Base-by-base conservation (phyloP, 257 asterid genomes). In the Ilex aquifolium region DNA sequence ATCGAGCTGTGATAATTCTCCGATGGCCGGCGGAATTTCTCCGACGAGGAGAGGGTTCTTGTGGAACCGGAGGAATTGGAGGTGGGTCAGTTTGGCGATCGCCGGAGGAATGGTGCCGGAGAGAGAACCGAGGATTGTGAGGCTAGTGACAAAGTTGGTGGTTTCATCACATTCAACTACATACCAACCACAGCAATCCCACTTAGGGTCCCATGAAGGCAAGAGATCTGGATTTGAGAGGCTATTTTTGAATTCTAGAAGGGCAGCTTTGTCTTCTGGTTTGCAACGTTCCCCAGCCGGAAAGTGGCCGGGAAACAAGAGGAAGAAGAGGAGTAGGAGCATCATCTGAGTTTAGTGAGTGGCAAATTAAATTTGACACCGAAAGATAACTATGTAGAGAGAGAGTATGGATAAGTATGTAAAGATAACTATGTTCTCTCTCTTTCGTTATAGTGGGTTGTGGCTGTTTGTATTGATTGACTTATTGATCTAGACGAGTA, bases 101-200 rank as follows among this genome's bases (percentile, higher is more conserved):
- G 77, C 8, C 1, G 76, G 1, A 0, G 85, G 82, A 62, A 80
- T 80, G 12, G 80, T 65, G 48, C 82, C 80, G 16, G 50, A 59
- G 60, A 76, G 68, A 42, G 27, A 17, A 6, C 12, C 30, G 0
- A 40, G 61, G 0, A 80, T 65, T 69, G 71, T 63, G 1, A 80
- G 73, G 59, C 71, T 62, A 16, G 5, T 56, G 44, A 80, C 82
- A 15, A 32, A 13, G 39, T 17, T 16, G 0, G 82, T 74, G 5
- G 75, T 74, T 3, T 65, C 67, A 48, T 80, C 13, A 69, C 85
- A 80, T 48, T 59, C 3, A 6, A 80, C 80, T 12, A 74, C 82
- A 15, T 62, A 51, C 77, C 82, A 76, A 12, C 21, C 17, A 57
- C 82, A 80, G 56, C 85, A 80, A 21, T 68, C 78, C 27, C 32